Base-by-base conservation (phyloP, 1,139 yeast species). In the Sugiyamaella novakii region DNA sequence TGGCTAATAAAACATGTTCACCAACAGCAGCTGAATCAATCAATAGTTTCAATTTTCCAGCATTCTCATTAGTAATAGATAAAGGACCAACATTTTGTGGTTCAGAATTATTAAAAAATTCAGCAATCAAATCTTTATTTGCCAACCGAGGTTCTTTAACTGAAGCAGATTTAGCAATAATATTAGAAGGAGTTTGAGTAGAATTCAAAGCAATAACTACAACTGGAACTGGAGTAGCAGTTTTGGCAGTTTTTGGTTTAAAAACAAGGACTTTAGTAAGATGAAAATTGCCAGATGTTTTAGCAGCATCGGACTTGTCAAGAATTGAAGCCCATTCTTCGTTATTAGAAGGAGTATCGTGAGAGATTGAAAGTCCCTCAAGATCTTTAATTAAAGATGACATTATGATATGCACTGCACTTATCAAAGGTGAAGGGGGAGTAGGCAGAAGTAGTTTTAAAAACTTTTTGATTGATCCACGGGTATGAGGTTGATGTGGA, bases 111-210 rank as follows among this genome's bases (percentile, higher is more conserved):
- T 75, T 72, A 63, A 88, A 87, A 64, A 84, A 78, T 59, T 81
- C 80, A 54, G 75, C 73, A 38, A 87, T 82, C 58, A 88, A 74
- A 51, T 85, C 96, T 56, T 87, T 91, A 59, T 81, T 81, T 47
- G 96, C 97, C 62, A 87, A 73, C 68, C 96, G 79, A 57, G 95
- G 95, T 56, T 88, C 96, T 70, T 88, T 89, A 43, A 79, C 87
- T 44, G 75, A 76, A 14, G 89, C 86, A 39, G 81, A 76, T 53
- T 76, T 73, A 42, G 95, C 91, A 54, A 88, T 76, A 27, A 75
- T 63, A 19, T 76, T 73, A 4, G 84, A 70, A 45, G 95, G 88
- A 31, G 96, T 87, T 43, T 75, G 73, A 5, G 96, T 85, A 14
- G 57, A 47, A 46, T 79, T 80, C 57, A 85, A 76, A 5, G 96